A percentile compares a stretch with the other conserved stretches of the same genome.
Evolutionary conservation across 2,329 filamentous ascomycete species (phyloP).

Genomic region (Hortaea werneckii): DNA sequence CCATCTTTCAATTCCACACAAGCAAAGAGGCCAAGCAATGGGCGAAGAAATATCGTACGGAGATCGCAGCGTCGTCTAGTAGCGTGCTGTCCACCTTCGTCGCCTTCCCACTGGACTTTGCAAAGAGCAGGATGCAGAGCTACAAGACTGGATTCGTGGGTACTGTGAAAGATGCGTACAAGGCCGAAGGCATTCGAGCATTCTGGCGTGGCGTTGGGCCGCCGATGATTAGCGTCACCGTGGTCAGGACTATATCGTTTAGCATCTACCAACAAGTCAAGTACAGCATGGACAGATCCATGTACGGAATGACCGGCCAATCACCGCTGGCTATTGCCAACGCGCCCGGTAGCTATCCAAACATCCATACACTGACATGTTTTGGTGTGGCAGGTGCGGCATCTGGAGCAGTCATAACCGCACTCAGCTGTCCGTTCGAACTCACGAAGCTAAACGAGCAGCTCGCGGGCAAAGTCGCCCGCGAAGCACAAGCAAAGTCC

Average conservation of each 20-base stretch:
- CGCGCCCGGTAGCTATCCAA: constrained; percentile 59
- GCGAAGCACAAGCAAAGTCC: constrained; percentile 11
- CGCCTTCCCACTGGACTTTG: constrained; percentile 79
- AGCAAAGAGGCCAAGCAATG: constrained; percentile 42
- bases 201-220: constrained; percentile 55
- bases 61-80: constrained; percentile 67
- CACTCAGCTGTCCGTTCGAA: constrained; percentile 78
- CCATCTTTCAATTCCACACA: constrained; percentile 15
- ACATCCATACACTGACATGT: constrained; percentile 60
- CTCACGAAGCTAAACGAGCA: constrained; percentile 80
- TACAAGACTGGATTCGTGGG: constrained; percentile 53
- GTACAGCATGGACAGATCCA: constrained; percentile 60
- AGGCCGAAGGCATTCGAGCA: constrained; percentile 38
- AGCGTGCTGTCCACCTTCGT: constrained; percentile 68
- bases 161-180: constrained; percentile 65
- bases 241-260: constrained; percentile 69
- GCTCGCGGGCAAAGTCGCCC: constrained; percentile 66
- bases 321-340: constrained; percentile 67
- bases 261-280: constrained; percentile 72
- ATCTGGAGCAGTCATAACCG: constrained; percentile 68
- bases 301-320: constrained; percentile 53
- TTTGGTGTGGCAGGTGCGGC: constrained; percentile 71
- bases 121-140: constrained; percentile 77
- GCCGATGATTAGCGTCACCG: constrained; percentile 68
- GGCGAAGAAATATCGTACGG: constrained; percentile 68